These are phyloP conservation scores for Coemansia sp. DNA, from an alignment of 192 early-diverging fungal species.

Conservation along the genomic window DNA sequence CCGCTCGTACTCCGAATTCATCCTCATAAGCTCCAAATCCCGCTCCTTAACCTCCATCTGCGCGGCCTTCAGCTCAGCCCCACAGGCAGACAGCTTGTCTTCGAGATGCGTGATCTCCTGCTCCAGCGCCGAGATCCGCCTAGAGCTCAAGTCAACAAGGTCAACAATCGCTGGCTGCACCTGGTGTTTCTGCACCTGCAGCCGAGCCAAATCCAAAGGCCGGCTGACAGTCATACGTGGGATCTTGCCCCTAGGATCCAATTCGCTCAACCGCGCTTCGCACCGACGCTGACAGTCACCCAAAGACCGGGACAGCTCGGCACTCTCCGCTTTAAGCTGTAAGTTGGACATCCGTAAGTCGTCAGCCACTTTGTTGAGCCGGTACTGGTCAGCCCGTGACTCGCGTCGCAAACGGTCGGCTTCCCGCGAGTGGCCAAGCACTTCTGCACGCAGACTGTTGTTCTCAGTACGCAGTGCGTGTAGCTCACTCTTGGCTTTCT, in stretches of 20 bases:
- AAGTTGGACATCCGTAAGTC: constrained; percentile 40
- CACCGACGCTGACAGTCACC: constrained; percentile 27
- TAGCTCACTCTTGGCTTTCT: constrained; percentile 19
- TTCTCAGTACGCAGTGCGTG: constrained; percentile 43
- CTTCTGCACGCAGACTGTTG: constrained; percentile 40
- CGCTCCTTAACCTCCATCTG: constrained; percentile 41
- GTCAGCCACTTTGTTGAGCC: constrained; percentile 17
- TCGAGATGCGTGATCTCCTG: constrained; percentile 39
- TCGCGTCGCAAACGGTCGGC: constrained; percentile 26
- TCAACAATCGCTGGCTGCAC: constrained; percentile 31
- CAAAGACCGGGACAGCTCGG: constrained; percentile 16
- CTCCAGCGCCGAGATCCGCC: constrained; percentile 40
- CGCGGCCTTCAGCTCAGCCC: constrained; percentile 23
- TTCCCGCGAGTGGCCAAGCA: constrained; percentile 34
- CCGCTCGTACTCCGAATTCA: constrained; percentile 27
- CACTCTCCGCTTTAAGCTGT: constrained; percentile 27
- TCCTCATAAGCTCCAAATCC: constrained; percentile 40
- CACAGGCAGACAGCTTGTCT: constrained; percentile 14
- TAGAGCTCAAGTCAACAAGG: constrained; percentile 42
- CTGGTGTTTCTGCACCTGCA: neutral
- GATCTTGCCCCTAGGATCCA: constrained; percentile 33
- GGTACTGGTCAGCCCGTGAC: constrained; percentile 25
- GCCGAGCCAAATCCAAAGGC: neutral
- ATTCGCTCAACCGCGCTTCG: constrained; percentile 14
- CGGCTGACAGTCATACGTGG: constrained; percentile 18